phyloP scores from a whole-genome alignment of 495 filamentous ascomycete species.

The Penicillium steckii region DNA sequence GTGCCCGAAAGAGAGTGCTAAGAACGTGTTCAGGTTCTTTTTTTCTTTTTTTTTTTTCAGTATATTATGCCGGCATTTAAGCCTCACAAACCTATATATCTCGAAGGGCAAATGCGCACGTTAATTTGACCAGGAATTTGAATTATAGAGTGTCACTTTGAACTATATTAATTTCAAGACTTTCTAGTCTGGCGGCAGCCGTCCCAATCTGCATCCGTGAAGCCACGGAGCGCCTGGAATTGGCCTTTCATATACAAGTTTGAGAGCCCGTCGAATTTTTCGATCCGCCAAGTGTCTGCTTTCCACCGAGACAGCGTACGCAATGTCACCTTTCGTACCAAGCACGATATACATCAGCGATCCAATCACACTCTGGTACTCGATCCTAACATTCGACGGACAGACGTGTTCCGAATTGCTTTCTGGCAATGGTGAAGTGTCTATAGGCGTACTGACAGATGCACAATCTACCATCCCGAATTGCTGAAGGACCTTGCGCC shows the following conservation, averaged over 20 bases:
- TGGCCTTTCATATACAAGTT: conserved; percentile 19
- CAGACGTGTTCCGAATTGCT: conserved; percentile 6
- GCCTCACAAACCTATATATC: no score
- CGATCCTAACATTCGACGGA: conserved; percentile 1
- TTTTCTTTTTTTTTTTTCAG: no score
- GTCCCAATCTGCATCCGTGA: conserved; percentile 24
- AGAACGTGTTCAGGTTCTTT: no score
- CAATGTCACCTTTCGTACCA: conserved; percentile 21
- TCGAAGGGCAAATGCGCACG: no score
- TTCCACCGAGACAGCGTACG: conserved; percentile 13
- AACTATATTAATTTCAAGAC: no score
- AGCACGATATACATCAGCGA: conserved; percentile 25
- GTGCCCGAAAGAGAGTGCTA: no score
- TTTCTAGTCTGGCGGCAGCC: conserved; percentile 19
- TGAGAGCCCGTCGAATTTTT: no score
- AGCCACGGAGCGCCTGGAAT: conserved; percentile 14
- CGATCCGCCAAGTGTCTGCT: conserved; percentile 23
- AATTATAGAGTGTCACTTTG: no score
- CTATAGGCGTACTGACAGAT: conserved; percentile 9
- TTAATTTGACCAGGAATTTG: no score
- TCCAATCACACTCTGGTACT: conserved; percentile 19
- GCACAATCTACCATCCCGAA: not conserved
- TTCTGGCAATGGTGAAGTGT: conserved; percentile 9
- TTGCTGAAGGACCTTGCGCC: not conserved
- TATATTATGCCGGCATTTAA: no score